A percentile compares a stretch with the other conserved stretches of the same genome.
phyloP scores from a whole-genome alignment of 192 early-diverging fungal genomes.

The Coemansia sp. region DNA sequence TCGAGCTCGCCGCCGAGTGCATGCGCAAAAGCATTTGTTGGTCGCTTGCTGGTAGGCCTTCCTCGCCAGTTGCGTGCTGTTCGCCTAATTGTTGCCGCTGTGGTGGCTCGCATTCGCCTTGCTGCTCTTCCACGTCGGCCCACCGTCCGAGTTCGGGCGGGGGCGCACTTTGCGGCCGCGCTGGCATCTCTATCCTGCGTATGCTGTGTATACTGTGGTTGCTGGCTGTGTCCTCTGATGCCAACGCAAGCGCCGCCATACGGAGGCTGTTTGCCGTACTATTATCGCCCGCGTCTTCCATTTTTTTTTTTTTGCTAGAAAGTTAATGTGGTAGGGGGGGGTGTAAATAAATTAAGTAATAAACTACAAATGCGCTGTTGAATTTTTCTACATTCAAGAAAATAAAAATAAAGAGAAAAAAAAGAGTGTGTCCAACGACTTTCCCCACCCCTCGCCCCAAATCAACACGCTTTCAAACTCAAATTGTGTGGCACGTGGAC shows the following conservation, averaged over 20 bases:
- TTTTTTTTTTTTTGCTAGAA: too few relatives aligned
- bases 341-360: too few relatives aligned
- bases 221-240: neutral
- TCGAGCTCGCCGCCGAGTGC: slow-evolving; percentile 23
- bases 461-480: too few relatives aligned
- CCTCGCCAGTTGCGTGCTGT: neutral
- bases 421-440: too few relatives aligned
- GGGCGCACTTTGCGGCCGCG: neutral
- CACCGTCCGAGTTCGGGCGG: neutral
- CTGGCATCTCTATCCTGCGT: neutral
- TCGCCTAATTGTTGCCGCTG: neutral
- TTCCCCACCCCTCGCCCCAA: too few relatives aligned
- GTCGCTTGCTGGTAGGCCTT: neutral
- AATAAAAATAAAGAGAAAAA: too few relatives aligned
- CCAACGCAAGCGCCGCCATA: neutral
- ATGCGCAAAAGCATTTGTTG: neutral
- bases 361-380: neutral
- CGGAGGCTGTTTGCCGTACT: neutral
- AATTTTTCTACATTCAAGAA: too few relatives aligned
- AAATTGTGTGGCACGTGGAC: too few relatives aligned
- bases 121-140: neutral
- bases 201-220: neutral
- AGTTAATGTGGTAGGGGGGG: too few relatives aligned
- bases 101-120: neutral
- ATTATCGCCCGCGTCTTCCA: neutral